These are phyloP conservation scores for Oryza meridionalis DNA, from an alignment of 176 grass and related monocot genomes.

Conservation along the genomic window DNA sequence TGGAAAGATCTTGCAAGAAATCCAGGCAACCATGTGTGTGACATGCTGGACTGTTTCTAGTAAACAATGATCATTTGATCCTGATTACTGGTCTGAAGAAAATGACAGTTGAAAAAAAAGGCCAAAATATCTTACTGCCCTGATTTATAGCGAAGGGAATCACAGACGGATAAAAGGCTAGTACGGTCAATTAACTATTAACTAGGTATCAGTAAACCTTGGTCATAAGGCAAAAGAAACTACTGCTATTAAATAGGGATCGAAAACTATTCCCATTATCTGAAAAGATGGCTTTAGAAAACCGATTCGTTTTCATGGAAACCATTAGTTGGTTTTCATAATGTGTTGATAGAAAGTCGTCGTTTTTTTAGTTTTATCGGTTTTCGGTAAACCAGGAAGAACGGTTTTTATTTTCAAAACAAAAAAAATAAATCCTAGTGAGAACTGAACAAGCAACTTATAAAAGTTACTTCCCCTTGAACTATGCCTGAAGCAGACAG, in stretches of 20 bases:
- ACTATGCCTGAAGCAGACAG: no score
- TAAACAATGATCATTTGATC: not conserved
- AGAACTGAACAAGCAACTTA: no score
- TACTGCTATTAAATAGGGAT: not conserved
- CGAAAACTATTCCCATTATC: not conserved
- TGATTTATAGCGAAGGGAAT: not conserved
- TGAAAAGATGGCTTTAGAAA: not conserved
- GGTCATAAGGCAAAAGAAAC: no score
- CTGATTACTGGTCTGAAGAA: not conserved
- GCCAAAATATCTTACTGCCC: no score
- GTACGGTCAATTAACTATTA: not conserved
- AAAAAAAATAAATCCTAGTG: no score
- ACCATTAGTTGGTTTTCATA: no score
- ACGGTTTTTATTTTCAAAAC: no score
- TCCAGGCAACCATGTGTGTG: not conserved
- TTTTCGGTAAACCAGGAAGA: no score
- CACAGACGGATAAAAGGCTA: not conserved
- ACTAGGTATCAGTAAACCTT: not conserved
- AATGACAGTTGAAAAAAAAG: not conserved
- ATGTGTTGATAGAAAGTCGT: no score
- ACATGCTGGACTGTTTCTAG: not conserved
- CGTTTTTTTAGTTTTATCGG: no score
- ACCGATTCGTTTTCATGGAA: no score
- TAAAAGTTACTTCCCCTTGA: no score
- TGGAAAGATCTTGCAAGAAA: not conserved